phyloP scores from a whole-genome alignment of 768 basidiomycete species.

The Suillus tomentosus region DNA sequence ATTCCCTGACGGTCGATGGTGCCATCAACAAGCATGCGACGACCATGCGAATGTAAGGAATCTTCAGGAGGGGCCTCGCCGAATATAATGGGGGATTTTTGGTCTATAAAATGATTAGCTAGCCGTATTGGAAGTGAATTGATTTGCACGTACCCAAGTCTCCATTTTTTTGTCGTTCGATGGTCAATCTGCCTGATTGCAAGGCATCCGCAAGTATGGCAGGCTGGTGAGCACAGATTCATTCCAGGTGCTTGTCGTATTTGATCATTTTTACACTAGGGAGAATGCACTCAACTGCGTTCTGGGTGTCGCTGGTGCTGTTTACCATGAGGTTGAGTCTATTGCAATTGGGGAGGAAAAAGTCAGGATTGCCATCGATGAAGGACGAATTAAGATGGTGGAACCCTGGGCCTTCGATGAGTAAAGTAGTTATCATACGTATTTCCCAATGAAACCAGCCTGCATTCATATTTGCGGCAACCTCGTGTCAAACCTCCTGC shows the following conservation, averaged over 20 bases:
- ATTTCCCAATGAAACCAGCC: too few species aligned
- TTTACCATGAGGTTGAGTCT: neutral
- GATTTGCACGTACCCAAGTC: too few species aligned
- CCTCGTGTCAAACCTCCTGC: neutral
- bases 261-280: neutral
- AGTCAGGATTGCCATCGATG: neutral
- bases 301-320: neutral
- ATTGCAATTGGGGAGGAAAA: neutral
- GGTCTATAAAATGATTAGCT: too few species aligned
- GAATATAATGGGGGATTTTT: too few species aligned
- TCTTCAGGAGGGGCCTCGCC: too few species aligned
- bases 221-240: neutral
- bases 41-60: too few species aligned
- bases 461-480: too few species aligned
- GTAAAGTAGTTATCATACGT: neutral
- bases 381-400: neutral
- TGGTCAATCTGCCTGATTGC: too few species aligned
- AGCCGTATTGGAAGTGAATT: too few species aligned
- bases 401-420: neutral
- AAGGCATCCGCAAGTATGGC: neutral
- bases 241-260: neutral
- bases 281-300: neutral
- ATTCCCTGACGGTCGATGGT: too few species aligned
- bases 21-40: neutral
- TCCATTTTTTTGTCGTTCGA: too few species aligned